Base-by-base conservation (phyloP, 768 basidiomycete genomes). In the Tricholoma hemisulphureum region DNA sequence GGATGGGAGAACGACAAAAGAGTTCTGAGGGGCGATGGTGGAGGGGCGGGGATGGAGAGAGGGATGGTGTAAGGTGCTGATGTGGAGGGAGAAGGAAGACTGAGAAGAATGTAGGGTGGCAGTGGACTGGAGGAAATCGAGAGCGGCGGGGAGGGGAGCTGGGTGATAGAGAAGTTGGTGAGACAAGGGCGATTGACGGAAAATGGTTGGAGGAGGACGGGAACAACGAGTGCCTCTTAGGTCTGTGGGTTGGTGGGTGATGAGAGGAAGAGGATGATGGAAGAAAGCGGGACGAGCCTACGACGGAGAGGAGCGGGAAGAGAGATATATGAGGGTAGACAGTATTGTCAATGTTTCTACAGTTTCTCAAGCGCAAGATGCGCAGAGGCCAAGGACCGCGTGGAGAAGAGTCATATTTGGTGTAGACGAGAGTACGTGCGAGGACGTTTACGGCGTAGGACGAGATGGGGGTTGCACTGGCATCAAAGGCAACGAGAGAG, bases 401-500 rank as follows among this genome's bases (percentile, higher is more conserved):
- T 34, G 58, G 49, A 52, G 18, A 60, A 0, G 52, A 34, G 2
- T 69, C 66, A n/a, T 72, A 70, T 26, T 76, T 67, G 28, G 69
- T 63, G 66, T 69, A 73, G 2, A 67, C 67, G 13, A 88, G 70
- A 2, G 80, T 81, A 20, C 80, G 76, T 0, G 83, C 70, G 10
- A 93, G 78, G 5, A 74, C 66, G 31, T 74, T 76, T 50, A 90
- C 66, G 11, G 83, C 87, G 61, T 80, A 77, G 2, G 80, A 63
- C 3, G 81, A 80, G 34, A 92, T 61, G 2, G 59, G 23, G 1
- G 85, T 87, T 9, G 68, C 72, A 49, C 84, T 85, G 20, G 81
- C 79, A 67, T 92, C 89, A n/a, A 92, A 73, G 0, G 85, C 90
- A 39, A 72, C 65, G 18, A 92, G 74, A 6, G 76, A 74, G 61